Evolutionary conservation across 2,329 filamentous ascomycete genomes (phyloP), one percentile per base, ranked within the genome.

Genomic region (Diaporthe vaccinii): DNA sequence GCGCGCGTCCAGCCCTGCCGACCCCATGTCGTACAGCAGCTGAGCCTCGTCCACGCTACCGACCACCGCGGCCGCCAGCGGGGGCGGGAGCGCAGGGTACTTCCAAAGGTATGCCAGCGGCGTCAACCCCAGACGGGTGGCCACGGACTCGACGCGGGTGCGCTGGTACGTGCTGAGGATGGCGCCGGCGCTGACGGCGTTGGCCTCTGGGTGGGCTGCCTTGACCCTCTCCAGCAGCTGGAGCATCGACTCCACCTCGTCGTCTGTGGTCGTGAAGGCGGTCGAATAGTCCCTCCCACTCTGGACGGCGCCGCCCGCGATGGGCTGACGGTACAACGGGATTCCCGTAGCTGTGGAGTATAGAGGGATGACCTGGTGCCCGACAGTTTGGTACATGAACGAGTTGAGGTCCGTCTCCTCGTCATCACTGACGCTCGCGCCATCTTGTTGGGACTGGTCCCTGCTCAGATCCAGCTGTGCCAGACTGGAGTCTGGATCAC

Each of bases 361-460:
- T 22, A 98, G 89, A 3, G 96, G 95, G 74, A 98, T 93, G 25
- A 98, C 87, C 75, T 91, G 89, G 84, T 98, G 95, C 17, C 97
- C 97, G 76, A 98, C 94, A 4, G 97, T 99, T 87, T 99, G 97
- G 87, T 98, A 99, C 97, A 99, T 99, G 91, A 97, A 98, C 86
- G 96, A 98, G 84, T 99, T 95, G 79, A 98, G 89, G 83, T 98
- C 94, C 74, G 89, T 85, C 77, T 88, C 86, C 49, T 89, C 86
- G 7, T 71, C 76, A 25, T 53, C 74, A 25, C 76, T 73, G 49
- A 58, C 67, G 51, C 55, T 49, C n/a, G 61, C 34, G 49, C 65
- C n/a, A 22, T 17, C 39, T 25, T 22, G 41, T 22, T 74, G n/a
- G 36, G 28, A 17, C 70, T 49, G 25, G 61, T 46, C 53, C 34